Evolutionary conservation across 805 yeast genomes (phyloP).

Genomic region (Schwanniomyces vanrijiae): DNA sequence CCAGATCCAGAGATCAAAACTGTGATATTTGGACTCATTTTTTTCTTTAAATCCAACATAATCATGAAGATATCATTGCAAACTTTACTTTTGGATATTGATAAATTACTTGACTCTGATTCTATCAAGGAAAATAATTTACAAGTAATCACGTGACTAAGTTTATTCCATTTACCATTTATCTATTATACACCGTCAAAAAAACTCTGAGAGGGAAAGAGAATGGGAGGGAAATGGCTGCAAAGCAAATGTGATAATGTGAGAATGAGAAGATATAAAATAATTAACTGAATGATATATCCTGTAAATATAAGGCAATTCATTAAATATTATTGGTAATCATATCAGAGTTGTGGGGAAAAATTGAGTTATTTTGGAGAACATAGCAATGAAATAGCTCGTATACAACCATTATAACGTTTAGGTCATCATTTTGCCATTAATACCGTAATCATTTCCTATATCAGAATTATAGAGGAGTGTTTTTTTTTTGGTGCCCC

Average conservation of each 20-base stretch:
- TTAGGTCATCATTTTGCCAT: not conserved
- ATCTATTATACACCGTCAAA: too few species aligned
- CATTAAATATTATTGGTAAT: not conserved
- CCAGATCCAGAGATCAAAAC: constrained; percentile 95
- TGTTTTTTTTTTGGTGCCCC: too few species aligned
- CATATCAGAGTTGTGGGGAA: not conserved
- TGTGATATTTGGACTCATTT: constrained; percentile 37
- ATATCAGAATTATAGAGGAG: too few species aligned
- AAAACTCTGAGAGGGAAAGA: too few species aligned
- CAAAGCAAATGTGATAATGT: too few species aligned
- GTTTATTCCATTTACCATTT: not conserved
- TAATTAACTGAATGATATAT: too few species aligned
- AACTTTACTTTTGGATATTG: not conserved
- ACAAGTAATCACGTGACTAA: not conserved
- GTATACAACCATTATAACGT: not conserved
- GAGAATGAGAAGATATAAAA: too few species aligned
- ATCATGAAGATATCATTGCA: not conserved
- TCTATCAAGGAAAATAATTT: not conserved
- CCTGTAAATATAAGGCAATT: too few species aligned
- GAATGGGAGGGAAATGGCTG: too few species aligned
- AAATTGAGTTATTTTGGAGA: not conserved
- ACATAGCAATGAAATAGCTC: not conserved
- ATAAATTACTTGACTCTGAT: not conserved
- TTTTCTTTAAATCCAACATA: not conserved
- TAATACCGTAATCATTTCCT: not conserved